Evolutionary conservation across 176 grass and related monocot genomes (phyloP), one percentile per base, ranked within the genome.

Genomic region (Tillandsia leiboldiana): DNA sequence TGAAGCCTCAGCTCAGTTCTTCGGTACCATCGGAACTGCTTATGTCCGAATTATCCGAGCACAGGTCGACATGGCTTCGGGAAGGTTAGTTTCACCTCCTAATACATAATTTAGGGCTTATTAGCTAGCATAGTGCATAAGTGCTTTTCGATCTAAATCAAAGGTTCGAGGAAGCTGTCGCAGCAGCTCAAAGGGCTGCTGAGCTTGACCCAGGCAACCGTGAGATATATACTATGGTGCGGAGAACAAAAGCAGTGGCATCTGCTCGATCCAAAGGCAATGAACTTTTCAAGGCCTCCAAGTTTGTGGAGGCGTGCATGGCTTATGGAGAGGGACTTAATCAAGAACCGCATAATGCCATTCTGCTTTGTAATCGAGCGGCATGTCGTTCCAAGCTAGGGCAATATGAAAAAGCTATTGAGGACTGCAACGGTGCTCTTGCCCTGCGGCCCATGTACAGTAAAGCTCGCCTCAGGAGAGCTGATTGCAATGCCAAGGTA

Each of bases 401-500:
- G 1, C 83, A 86, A 48, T 70, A 90, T 74, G 82, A 99, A 70
- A 99, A 88, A 69, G 95, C 95, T 18, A 65, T 99, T 48, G 90
- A 99, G 67, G 95, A 94, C 83, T 99, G 87, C 70, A 82, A 74
- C 77, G 72, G 20, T 26, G 95, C 90, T 8, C 87, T 99, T 54
- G 73, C 17, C 10, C 72, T 93, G 71, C 79, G 95, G 4, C 90
- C 95, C 3, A 73, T 75, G 1, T 99, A 99, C 81, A 86, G 87
- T 80, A 99, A 94, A 83, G 95, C 95, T 3, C 74, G 95, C 0
- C 82, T 90, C 63, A 53, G 95, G 76, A 75, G 95, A 81, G 95
- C 90, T 8, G 87, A 99, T 70, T 86, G 90, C 87, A 90, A 99
- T 73, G 77, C 75, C 77, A 93, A 94, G 90, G 95, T 99, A 15